Percentiles rank a stretch among this genome's conserved stretches.
Evolutionary conservation across 2,329 filamentous ascomycete species (phyloP).

Genomic region (Aspergillus quadricinctus): DNA sequence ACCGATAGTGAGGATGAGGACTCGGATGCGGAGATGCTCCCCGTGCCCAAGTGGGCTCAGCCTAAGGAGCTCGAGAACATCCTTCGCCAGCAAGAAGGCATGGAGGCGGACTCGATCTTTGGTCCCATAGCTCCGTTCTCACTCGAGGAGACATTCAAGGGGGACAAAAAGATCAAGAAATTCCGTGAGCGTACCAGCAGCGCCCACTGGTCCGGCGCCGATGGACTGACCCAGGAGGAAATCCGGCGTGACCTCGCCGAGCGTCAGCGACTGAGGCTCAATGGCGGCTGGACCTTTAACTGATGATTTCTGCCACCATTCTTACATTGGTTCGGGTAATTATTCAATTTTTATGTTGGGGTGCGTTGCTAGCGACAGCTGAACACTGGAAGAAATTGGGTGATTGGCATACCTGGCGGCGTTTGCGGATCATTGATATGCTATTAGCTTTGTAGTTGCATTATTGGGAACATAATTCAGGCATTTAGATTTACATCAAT

Average conservation of each 20-base stretch:
- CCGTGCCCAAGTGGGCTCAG: conserved; percentile 79
- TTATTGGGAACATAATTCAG: not conserved
- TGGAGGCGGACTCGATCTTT: conserved; percentile 76
- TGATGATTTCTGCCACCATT: conserved; percentile 24
- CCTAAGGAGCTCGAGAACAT: conserved; percentile 74
- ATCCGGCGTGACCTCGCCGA: conserved; percentile 74
- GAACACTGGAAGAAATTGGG: conserved; percentile 4
- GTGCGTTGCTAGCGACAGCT: conserved; percentile 5
- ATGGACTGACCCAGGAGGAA: conserved; percentile 82
- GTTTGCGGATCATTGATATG: conserved; percentile 8
- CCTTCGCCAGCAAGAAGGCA: conserved; percentile 74
- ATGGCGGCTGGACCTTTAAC: conserved; percentile 81
- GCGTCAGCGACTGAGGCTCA: conserved; percentile 71
- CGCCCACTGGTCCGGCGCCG: conserved; percentile 84
- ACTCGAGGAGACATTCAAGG: conserved; percentile 95
- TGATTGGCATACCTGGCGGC: conserved; percentile 3
- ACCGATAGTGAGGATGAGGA: conserved; percentile 92
- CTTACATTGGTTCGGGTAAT: not conserved
- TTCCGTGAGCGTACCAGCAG: conserved; percentile 89
- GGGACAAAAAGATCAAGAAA: conserved; percentile 81
- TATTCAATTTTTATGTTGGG: not conserved
- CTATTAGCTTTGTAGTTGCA: conserved; percentile 11
- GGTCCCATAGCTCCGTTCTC: conserved; percentile 81
- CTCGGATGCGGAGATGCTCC: conserved; percentile 57
- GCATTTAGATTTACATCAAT: not conserved